These are phyloP conservation scores for Cutaneotrichosporon sp. DNA, from an alignment of 1,284 basidiomycete species.

Conservation along the genomic window DNA sequence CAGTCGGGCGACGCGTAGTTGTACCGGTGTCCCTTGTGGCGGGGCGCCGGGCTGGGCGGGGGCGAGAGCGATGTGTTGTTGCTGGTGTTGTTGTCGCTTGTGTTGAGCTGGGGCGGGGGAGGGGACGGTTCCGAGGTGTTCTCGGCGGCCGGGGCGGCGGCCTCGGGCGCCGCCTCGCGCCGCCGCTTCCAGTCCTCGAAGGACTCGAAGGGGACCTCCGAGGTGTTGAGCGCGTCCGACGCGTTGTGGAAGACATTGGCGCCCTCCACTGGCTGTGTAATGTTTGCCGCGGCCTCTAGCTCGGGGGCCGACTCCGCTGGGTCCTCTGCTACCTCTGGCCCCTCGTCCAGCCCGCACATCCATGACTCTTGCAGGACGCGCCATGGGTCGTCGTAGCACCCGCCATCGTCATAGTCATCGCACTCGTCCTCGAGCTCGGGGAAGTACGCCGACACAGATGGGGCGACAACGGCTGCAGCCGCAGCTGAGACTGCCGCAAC, in stretches of 20 bases:
- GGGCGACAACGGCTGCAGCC: neutral
- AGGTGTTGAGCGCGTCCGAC: neutral
- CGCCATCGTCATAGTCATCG: too few species aligned
- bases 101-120: neutral
- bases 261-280: neutral
- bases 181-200: conserved; percentile 90
- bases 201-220: conserved; percentile 59
- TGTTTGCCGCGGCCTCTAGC: neutral
- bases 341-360: neutral
- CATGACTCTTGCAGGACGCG: neutral
- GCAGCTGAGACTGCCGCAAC: neutral
- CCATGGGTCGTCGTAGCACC: neutral
- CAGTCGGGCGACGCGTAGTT: conserved; percentile 95
- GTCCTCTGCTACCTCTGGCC: neutral
- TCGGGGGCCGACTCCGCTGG: neutral
- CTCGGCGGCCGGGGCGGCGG: conserved; percentile 15
- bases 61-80: neutral
- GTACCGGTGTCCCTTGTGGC: conserved; percentile 62
- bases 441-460: neutral
- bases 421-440: neutral
- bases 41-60: neutral
- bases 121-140: neutral
- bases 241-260: neutral
- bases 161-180: conserved; percentile 57
- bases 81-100: conserved; percentile 7